Evolutionary conservation across 2,329 filamentous ascomycete genomes (phyloP).

Genomic region (Alternaria sp.): DNA sequence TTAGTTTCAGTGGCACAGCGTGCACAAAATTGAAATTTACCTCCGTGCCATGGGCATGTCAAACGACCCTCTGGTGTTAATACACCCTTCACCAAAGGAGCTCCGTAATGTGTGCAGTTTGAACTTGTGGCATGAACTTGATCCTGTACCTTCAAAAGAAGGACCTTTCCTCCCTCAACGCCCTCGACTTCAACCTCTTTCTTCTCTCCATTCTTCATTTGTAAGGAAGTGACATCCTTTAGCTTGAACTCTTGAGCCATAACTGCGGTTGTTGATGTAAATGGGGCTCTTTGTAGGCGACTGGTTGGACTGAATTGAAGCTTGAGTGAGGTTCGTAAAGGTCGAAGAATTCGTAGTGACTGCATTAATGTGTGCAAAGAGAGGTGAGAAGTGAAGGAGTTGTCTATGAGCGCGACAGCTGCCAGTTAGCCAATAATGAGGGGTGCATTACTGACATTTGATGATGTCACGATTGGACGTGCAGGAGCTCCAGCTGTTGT

Average conservation of each 20-base stretch:
- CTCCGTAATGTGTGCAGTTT: slow-evolving; percentile 91
- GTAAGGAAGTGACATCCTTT: slow-evolving; percentile 77
- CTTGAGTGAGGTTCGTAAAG: slow-evolving; percentile 33
- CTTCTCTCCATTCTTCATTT: slow-evolving; percentile 82
- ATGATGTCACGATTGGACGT: slow-evolving; percentile 27
- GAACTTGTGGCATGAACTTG: slow-evolving; percentile 80
- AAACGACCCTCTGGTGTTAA: slow-evolving; percentile 81
- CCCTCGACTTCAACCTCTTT: slow-evolving; percentile 91
- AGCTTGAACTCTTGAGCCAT: slow-evolving; percentile 66
- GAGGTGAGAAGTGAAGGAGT: slow-evolving; percentile 2
- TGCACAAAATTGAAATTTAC: slow-evolving; percentile 53
- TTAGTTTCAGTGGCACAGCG: slow-evolving; percentile 11
- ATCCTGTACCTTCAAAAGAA: slow-evolving; percentile 81
- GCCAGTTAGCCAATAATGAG: slow-evolving; percentile 19
- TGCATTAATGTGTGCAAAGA: slow-evolving; percentile 33
- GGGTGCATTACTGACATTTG: slow-evolving; percentile 12
- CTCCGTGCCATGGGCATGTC: slow-evolving; percentile 96
- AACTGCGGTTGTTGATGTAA: slow-evolving; percentile 38
- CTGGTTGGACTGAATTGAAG: slow-evolving; percentile 24
- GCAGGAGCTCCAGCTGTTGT: neutral
- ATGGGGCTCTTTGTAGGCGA: slow-evolving; percentile 29
- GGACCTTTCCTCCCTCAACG: slow-evolving; percentile 82
- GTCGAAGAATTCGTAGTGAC: slow-evolving; percentile 33
- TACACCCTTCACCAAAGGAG: slow-evolving; percentile 85
- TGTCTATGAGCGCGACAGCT: slow-evolving; percentile 12